A percentile compares a stretch with the other conserved stretches of the same genome.
These are phyloP conservation scores for Setaria italica DNA, from an alignment of 202 grass and related monocot genomes.

Conservation along the genomic window DNA sequence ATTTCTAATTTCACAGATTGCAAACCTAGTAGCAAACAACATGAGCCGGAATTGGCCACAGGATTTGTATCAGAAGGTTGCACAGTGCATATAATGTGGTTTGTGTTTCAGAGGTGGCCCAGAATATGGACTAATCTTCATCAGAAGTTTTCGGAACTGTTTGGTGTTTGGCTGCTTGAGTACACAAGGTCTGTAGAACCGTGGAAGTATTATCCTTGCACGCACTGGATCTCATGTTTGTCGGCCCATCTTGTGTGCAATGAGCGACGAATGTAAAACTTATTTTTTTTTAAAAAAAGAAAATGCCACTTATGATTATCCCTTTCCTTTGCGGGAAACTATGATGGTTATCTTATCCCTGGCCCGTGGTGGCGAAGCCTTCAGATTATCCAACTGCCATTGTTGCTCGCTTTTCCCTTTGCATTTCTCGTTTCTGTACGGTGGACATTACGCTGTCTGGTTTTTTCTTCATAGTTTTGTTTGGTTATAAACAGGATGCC, in stretches of 20 bases:
- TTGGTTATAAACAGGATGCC: neutral
- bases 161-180: neutral
- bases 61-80: slow-evolving; percentile 93
- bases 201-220: slow-evolving; percentile 1
- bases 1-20: slow-evolving; percentile 64
- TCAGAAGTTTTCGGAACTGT: neutral
- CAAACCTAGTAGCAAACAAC: slow-evolving; percentile 87
- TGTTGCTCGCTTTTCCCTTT: neutral
- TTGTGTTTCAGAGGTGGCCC: slow-evolving; percentile 11
- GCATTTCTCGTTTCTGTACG: neutral
- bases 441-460: neutral
- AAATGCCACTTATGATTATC: neutral
- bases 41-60: slow-evolving; percentile 90
- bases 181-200: neutral
- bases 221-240: slow-evolving; percentile 11
- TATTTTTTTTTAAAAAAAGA: neutral
- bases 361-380: neutral
- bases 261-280: neutral
- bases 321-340: neutral
- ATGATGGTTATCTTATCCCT: slow-evolving; percentile 11
- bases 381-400: neutral
- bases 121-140: neutral
- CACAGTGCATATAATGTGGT: slow-evolving; percentile 70
- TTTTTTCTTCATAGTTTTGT: neutral
- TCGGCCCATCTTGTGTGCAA: slow-evolving; percentile 1